Conservation (phyloP, 768 basidiomycete species). For the Suillus decipiens region DNA sequence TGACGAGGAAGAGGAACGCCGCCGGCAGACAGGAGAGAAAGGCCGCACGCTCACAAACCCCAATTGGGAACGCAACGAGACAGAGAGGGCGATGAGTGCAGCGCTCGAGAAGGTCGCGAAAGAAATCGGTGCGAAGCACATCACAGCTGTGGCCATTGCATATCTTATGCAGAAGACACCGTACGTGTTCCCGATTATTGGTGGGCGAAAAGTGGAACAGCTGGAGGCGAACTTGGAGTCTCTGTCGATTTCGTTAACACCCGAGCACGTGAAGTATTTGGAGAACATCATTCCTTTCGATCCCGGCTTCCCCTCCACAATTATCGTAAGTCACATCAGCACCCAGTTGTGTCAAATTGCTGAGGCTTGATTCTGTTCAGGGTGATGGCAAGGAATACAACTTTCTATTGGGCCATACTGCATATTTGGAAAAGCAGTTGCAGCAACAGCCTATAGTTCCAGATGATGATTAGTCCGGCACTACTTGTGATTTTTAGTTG, state of each 20-base stretch:
- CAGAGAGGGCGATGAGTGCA: constrained; percentile 37
- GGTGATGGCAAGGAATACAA: constrained; percentile 28
- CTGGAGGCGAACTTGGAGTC: constrained; percentile 50
- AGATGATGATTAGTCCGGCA: not conserved
- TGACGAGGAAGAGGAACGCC: constrained; percentile 28
- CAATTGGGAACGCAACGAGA: constrained; percentile 40
- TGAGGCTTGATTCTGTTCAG: constrained; percentile 15
- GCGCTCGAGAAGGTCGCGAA: constrained; percentile 42
- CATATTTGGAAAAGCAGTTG: constrained; percentile 23
- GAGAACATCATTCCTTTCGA: constrained; percentile 46
- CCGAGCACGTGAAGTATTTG: constrained; percentile 45
- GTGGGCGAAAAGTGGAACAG: constrained; percentile 52
- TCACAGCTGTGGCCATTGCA: constrained; percentile 48
- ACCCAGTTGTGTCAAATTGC: not conserved
- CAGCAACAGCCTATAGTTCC: constrained; percentile 15
- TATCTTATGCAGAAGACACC: constrained; percentile 49
- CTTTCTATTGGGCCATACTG: constrained; percentile 17
- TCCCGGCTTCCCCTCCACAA: constrained; percentile 41
- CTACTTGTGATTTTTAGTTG: too few species aligned
- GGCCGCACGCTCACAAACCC: constrained; percentile 18
- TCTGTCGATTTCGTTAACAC: constrained; percentile 44
- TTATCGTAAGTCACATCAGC: constrained; percentile 28
- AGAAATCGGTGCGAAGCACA: constrained; percentile 36
- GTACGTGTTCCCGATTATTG: constrained; percentile 51
- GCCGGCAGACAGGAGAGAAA: constrained; percentile 25